These are phyloP conservation scores for Dendryphion nanum DNA, from an alignment of 2,329 filamentous ascomycete species.

Conservation along the genomic window DNA sequence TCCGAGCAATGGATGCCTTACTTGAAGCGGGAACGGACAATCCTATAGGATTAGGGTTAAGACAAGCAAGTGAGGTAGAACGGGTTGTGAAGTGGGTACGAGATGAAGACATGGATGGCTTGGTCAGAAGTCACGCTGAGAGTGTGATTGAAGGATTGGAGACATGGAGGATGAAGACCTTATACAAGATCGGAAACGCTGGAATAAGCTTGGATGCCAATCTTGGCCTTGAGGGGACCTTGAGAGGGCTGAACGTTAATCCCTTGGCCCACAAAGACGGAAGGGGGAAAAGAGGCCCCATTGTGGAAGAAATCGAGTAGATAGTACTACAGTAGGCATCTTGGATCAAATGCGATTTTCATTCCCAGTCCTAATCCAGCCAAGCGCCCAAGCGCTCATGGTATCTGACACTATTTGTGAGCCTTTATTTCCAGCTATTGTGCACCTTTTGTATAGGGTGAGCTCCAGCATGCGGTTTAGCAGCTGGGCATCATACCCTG, in stretches of 20 bases:
- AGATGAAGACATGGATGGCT: constrained; percentile 64
- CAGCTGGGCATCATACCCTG: no score
- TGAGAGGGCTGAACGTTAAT: constrained; percentile 48
- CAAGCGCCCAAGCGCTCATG: no score
- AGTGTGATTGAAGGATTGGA: constrained; percentile 68
- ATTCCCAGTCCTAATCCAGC: no score
- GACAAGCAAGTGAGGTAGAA: constrained; percentile 61
- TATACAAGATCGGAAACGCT: constrained; percentile 43
- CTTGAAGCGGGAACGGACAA: constrained; percentile 30
- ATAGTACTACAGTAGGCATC: no score
- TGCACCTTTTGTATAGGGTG: no score
- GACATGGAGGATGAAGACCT: constrained; percentile 57
- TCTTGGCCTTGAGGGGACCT: constrained; percentile 32
- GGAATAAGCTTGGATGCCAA: constrained; percentile 18
- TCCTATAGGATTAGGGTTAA: constrained; percentile 55
- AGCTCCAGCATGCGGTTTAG: no score
- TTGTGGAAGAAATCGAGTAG: constrained; percentile 62
- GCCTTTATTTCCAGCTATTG: no score
- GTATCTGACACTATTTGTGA: no score
- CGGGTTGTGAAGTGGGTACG: constrained; percentile 63
- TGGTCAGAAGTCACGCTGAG: constrained; percentile 65
- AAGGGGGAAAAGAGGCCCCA: constrained; percentile 42
- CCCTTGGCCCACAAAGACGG: constrained; percentile 18
- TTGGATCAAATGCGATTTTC: no score
- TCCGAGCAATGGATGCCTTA: constrained; percentile 58